Evolutionary conservation across 495 filamentous ascomycete genomes (phyloP).

Genomic region (Podospora fimiseda): DNA sequence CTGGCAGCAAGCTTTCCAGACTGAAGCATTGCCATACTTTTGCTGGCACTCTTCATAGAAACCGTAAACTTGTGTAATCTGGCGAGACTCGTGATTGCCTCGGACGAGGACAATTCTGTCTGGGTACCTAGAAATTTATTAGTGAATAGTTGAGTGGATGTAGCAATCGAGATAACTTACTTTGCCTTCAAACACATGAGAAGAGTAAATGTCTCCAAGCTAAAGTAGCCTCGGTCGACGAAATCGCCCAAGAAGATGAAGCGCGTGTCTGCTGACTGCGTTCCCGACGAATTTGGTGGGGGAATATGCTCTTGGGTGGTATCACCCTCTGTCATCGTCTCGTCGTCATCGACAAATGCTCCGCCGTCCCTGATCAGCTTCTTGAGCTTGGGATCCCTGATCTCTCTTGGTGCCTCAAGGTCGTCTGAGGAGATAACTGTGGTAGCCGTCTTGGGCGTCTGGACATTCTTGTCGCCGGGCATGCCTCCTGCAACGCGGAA

Average conservation of each 20-base stretch:
- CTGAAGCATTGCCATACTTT: constrained; percentile 96
- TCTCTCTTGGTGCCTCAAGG: constrained; percentile 79
- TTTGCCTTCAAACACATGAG: constrained; percentile 95
- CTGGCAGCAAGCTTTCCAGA: constrained; percentile 99
- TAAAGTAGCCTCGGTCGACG: constrained; percentile 96
- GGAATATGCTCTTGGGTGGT: constrained; percentile 32
- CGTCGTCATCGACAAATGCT: constrained; percentile 41
- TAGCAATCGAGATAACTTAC: too few species aligned
- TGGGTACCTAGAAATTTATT: constrained; percentile 61
- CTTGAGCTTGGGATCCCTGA: constrained; percentile 75
- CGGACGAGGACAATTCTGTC: constrained; percentile 92
- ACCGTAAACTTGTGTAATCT: constrained; percentile 97
- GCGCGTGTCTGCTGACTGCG: constrained; percentile 65
- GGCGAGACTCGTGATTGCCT: constrained; percentile 94
- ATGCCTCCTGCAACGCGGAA: constrained; percentile 95
- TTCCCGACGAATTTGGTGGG: constrained; percentile 36
- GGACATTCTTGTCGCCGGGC: constrained; percentile 67
- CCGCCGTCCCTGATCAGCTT: constrained; percentile 64
- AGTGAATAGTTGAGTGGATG: constrained; percentile 14
- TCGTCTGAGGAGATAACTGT: constrained; percentile 74
- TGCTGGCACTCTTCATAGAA: constrained; percentile 98
- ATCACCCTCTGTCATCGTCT: constrained; percentile 37
- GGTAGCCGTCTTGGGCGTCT: constrained; percentile 55
- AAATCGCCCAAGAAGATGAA: constrained; percentile 97
- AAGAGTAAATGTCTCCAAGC: constrained; percentile 90